Base-by-base conservation (phyloP, 441 rosid species). In the Syzygium syzygioides region DNA sequence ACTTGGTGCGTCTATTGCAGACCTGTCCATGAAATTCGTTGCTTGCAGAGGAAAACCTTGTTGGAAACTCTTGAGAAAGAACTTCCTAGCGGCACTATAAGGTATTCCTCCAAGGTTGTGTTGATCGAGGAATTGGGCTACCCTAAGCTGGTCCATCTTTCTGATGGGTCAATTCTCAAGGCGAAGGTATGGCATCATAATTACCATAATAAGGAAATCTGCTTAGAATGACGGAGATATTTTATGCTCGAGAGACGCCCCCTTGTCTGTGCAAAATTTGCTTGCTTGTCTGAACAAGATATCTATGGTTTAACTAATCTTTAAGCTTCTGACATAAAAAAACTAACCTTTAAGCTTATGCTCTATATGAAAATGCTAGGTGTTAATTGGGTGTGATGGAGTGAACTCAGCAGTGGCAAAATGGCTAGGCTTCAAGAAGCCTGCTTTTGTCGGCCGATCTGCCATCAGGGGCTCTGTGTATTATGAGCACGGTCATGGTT, bases 1-100 rank as follows among this genome's bases (percentile, higher is more conserved):
- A 71, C 48, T 71, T 37, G 28, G 48, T 10, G 50, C 28, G 25
- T 71, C 80, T 37, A 37, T 37, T 34, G 55, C 55, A 90, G 94
- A 32, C 92, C 95, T 85, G 93, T 89, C 52, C 91, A 88, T 48
- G 97, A 96, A 88, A 62, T 94, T 88, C 92, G 96, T 17, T 93
- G 97, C 84, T 88, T 93, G 57, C 91, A 89, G 90, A 94, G 99
- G 92, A 92, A 90, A 88, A 9, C 89, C 48, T 87, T 97, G 94
- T 54, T 97, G 90, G 97, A 96, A 91, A 87, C 96, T 53, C 92
- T 95, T 26, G 95, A 80, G 14, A 92, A 86, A 45, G 95, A 95
- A 68, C 94, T 97, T n/a, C 98, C 98, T 17, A 56, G 34, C n/a
- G 95, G 91, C 85, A 94, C 96, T 45, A 88, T 97, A 32, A 93